A percentile compares a stretch with the other conserved stretches of the same genome.
phyloP scores from a whole-genome alignment of 495 filamentous ascomycete species.

The Choiromyces venosus region DNA sequence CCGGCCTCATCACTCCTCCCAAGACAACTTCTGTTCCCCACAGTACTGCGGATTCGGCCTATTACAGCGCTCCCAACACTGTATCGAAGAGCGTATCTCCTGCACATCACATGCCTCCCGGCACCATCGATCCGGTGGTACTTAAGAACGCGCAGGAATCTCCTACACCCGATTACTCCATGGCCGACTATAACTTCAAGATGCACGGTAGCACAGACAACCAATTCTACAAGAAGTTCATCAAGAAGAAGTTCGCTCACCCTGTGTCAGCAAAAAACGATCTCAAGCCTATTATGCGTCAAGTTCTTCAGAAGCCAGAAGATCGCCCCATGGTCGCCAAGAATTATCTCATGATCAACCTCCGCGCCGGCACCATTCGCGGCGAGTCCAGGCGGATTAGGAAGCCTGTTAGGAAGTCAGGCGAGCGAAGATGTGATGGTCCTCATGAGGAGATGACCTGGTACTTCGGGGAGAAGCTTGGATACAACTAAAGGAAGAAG shows the following conservation, averaged over 20 bases:
- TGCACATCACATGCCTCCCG: slow-evolving; percentile 22
- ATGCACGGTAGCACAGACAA: slow-evolving; percentile 32
- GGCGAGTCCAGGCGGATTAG: slow-evolving; percentile 29
- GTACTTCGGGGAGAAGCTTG: slow-evolving; percentile 33
- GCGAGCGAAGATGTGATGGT: slow-evolving; percentile 31
- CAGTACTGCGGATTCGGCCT: slow-evolving; percentile 30
- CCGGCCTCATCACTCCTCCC: slow-evolving; percentile 25
- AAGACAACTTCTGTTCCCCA: slow-evolving; percentile 34
- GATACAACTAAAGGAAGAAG: slow-evolving; percentile 21
- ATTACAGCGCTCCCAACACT: slow-evolving; percentile 26
- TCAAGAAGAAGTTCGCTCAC: slow-evolving; percentile 34
- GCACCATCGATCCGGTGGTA: background rate
- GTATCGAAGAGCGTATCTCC: slow-evolving; percentile 27
- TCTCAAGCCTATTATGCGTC: slow-evolving; percentile 36
- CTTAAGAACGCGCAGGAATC: slow-evolving; percentile 14
- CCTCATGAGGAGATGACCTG: slow-evolving; percentile 33
- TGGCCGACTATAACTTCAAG: slow-evolving; percentile 30
- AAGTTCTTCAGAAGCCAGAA: slow-evolving; percentile 35
- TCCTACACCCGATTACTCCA: slow-evolving; percentile 23
- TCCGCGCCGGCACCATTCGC: slow-evolving; percentile 29
- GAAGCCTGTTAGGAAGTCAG: slow-evolving; percentile 25
- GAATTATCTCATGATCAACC: slow-evolving; percentile 31
- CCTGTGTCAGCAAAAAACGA: slow-evolving; percentile 23
- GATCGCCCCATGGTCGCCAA: slow-evolving; percentile 34
- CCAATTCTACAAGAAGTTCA: slow-evolving; percentile 34